Evolutionary conservation across 129 eudicot genomes (phyloP).

Genomic region (Lactuca sativa): DNA sequence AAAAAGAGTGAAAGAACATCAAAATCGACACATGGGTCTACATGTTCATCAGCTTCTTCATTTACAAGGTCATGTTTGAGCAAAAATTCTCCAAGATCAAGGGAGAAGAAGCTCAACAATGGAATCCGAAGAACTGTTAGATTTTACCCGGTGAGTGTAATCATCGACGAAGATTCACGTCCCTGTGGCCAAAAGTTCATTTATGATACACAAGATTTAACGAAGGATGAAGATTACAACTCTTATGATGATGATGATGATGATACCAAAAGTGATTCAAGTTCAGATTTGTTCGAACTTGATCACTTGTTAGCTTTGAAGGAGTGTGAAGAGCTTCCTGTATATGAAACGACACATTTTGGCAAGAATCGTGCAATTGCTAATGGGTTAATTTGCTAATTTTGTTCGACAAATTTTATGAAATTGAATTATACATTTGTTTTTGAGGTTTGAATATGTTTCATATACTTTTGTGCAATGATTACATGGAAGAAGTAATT

Average conservation of each 20-base stretch:
- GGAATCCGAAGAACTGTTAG: constrained; percentile 55
- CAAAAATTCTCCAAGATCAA: constrained; percentile 52
- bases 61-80: constrained; percentile 74
- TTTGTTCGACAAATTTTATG: constrained; percentile 5
- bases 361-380: constrained; percentile 58
- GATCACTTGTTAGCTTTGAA: constrained; percentile 58
- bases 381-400: constrained; percentile 49
- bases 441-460: constrained; percentile 8
- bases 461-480: constrained; percentile 17
- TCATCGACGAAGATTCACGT: constrained; percentile 60
- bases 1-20: constrained; percentile 23
- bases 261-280: constrained; percentile 55
- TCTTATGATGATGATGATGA: constrained; percentile 31
- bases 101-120: constrained; percentile 48
- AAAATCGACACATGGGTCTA: constrained; percentile 32
- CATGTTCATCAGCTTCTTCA: constrained; percentile 73
- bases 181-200: constrained; percentile 54
- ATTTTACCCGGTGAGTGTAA: constrained; percentile 63
- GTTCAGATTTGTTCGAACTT: constrained; percentile 78
- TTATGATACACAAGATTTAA: constrained; percentile 18
- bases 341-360: constrained; percentile 66
- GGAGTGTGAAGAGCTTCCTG: constrained; percentile 66
- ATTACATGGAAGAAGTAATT: constrained; percentile 7
- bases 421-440: constrained; percentile 15
- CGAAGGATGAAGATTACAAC: constrained; percentile 24